phyloP scores from a whole-genome alignment of 2,329 filamentous ascomycete genomes.

The Thielaviopsis ethacetica region DNA sequence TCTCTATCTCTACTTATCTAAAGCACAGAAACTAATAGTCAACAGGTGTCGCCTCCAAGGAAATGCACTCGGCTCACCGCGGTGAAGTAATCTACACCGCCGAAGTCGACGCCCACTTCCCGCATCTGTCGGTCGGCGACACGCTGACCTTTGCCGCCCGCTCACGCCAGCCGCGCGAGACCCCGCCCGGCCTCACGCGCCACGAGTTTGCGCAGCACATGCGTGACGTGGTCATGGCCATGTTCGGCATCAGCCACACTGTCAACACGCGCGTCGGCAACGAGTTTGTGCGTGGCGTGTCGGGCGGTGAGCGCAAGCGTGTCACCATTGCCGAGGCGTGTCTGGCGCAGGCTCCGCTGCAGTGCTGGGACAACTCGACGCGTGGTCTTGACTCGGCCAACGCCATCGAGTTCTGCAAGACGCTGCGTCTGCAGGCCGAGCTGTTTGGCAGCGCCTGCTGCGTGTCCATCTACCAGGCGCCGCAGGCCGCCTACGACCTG shows the following conservation, averaged over 20 bases:
- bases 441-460: constrained; percentile 48
- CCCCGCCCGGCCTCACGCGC: constrained; percentile 40
- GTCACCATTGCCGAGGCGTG: constrained; percentile 47
- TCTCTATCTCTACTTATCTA: background rate
- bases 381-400: constrained; percentile 61
- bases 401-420: constrained; percentile 59
- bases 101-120: constrained; percentile 71
- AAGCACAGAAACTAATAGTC: constrained; percentile 3
- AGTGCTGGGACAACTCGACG: constrained; percentile 58
- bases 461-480: constrained; percentile 61
- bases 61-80: constrained; percentile 64
- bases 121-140: constrained; percentile 59
- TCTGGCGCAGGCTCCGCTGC: constrained; percentile 41
- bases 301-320: constrained; percentile 55
- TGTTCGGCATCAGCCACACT: constrained; percentile 60
- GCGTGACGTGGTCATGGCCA: constrained; percentile 57
- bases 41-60: constrained; percentile 46
- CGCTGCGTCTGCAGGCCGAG: constrained; percentile 49
- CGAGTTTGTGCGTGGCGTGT: constrained; percentile 59
- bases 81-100: constrained; percentile 80
- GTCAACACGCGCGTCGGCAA: constrained; percentile 58
- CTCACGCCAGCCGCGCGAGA: constrained; percentile 46
- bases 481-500: constrained; percentile 45
- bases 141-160: constrained; percentile 64
- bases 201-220: constrained; percentile 43